Evolutionary conservation across 169 alveolate species (phyloP), one percentile per base, ranked within the genome.

Genomic region (Plasmodium chabaudi): DNA sequence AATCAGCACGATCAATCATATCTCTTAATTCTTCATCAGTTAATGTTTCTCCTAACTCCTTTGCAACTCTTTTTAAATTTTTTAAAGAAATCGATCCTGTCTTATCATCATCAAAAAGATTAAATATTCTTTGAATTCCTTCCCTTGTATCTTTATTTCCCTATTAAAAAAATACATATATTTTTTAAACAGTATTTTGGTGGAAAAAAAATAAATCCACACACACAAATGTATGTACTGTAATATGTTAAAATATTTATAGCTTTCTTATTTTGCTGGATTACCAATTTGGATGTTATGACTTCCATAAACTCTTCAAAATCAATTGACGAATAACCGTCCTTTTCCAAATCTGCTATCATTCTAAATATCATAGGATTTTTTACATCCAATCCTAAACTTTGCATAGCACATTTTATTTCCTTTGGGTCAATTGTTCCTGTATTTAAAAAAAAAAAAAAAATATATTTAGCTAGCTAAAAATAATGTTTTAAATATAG

Each of bases 381-480:
- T 92, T 98, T 98, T 46, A 98, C 96, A 91, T 99, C 99, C 77
- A 99, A 97, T 63, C 99, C 99, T n/a, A 98, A 95, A 65, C 99
- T 96, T 94, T 97, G 98, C 99, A 99, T 98, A 12, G 99, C 99
- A 34, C 99, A 99, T 93, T 98, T 98, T 56, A 99, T 97, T 94
- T 99, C 99, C 91, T 97, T 97, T 65, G 99, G 99, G 88, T 99
- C 99, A 61, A 99, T 96, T 17, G 98, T 96, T 15, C 99, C 99
- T 88, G 82, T 79, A 42, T 69, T 60, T 59, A 15, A 23, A 34
- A 63, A 64, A 34, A 71, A 9, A 64, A 17, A 60, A 27, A 12
- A n/a, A 61, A 13, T 27, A 59, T 13, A 57, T 53, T 44, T 13
- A 67, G 46, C 61, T 65, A 75, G 23, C 15, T 56, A 59, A 72